Evolutionary conservation across 225 moss, liverwort and hornwort species (phyloP).

Genomic region (Thuidium tamariscinum): DNA sequence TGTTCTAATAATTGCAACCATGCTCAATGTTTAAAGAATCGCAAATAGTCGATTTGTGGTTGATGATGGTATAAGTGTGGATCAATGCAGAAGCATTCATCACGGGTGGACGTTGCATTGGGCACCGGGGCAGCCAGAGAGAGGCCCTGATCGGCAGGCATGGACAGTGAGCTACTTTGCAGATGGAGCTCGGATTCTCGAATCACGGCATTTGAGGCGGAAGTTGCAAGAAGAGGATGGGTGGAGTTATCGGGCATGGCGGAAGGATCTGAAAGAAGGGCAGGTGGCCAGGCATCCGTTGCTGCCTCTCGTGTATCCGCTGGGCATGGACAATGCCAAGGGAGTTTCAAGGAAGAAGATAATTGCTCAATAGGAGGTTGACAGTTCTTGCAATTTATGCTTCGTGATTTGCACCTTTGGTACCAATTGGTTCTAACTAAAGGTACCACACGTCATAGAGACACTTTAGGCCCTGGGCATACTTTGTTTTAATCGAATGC

Average conservation of each 20-base stretch:
- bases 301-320: constrained; percentile 31
- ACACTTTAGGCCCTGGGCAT: not conserved
- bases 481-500: not conserved
- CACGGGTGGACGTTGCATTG: constrained; percentile 65
- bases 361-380: not conserved
- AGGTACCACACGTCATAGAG: not conserved
- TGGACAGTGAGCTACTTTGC: constrained; percentile 59
- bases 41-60: not conserved
- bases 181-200: constrained; percentile 38
- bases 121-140: constrained; percentile 35
- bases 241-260: constrained; percentile 43
- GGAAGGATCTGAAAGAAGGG: constrained; percentile 41
- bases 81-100: constrained; percentile 28
- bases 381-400: not conserved
- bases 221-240: constrained; percentile 52
- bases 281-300: constrained; percentile 34
- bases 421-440: not conserved
- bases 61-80: not conserved
- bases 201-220: constrained; percentile 31
- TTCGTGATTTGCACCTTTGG: not conserved
- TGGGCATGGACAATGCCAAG: not conserved
- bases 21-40: not conserved
- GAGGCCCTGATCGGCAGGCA: constrained; percentile 17
- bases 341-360: not conserved
- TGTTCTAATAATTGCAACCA: not conserved